Percentiles rank a stretch among this genome's conserved stretches.
Evolutionary conservation across 306 rosid genomes (phyloP).

Genomic region (Corylus americana): DNA sequence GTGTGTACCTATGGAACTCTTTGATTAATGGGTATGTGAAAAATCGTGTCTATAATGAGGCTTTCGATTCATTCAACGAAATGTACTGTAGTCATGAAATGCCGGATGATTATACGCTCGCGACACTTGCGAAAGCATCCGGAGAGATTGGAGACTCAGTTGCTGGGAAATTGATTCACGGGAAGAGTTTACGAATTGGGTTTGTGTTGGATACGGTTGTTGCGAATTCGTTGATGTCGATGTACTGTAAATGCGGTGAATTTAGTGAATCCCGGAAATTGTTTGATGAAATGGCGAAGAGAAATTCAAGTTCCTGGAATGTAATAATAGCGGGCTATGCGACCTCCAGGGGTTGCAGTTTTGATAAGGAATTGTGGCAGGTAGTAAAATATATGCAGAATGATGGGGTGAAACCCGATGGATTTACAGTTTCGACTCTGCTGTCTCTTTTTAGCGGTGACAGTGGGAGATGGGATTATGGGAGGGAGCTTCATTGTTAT

Average conservation of each 20-base stretch:
- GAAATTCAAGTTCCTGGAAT: conserved; percentile 70
- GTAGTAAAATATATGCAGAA: conserved; percentile 41
- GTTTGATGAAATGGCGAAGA: conserved; percentile 73
- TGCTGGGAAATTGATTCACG: conserved; percentile 61
- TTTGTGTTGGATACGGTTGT: conserved; percentile 56
- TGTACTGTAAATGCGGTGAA: conserved; percentile 60
- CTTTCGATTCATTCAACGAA: conserved; percentile 47
- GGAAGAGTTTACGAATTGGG: conserved; percentile 57
- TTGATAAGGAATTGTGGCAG: conserved; percentile 40
- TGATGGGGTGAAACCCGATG: conserved; percentile 60
- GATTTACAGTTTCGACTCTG: conserved; percentile 62
- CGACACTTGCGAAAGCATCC: conserved; percentile 63
- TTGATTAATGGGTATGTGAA: conserved; percentile 58
- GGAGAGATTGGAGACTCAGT: conserved; percentile 51
- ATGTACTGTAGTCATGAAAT: conserved; percentile 41
- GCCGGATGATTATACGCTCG: conserved; percentile 72
- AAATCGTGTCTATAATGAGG: conserved; percentile 31
- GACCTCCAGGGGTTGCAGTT: conserved; percentile 23
- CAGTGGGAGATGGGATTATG: conserved; percentile 46
- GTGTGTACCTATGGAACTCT: conserved; percentile 66
- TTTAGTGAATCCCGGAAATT: conserved; percentile 44
- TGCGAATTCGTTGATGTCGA: conserved; percentile 63
- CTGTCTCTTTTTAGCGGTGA: conserved; percentile 44
- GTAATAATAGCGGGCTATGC: conserved; percentile 55
- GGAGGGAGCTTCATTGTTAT: conserved; percentile 75